These are phyloP conservation scores for Epichloe sibirici DNA, from an alignment of 2,329 filamentous ascomycete genomes.

Conservation along the genomic window DNA sequence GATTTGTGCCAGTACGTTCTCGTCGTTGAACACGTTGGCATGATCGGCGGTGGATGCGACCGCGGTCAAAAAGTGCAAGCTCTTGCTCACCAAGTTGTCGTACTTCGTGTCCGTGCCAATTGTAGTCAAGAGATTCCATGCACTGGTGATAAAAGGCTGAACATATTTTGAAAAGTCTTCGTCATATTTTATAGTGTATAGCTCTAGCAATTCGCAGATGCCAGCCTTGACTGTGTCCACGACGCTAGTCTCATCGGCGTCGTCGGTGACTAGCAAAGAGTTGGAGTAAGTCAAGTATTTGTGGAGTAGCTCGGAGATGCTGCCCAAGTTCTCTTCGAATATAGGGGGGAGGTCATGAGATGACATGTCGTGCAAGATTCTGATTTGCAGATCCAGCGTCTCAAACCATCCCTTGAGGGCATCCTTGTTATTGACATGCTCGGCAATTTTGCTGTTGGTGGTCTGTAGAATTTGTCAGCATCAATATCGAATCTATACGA, in stretches of 20 bases:
- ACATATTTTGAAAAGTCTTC: conserved; percentile 80
- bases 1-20: conserved; percentile 68
- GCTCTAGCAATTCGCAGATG: conserved; percentile 80
- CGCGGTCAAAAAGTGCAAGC: conserved; percentile 85
- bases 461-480: conserved; percentile 28
- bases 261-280: conserved; percentile 66
- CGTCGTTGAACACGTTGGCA: conserved; percentile 73
- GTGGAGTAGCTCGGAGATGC: conserved; percentile 68
- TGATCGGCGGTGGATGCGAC: conserved; percentile 70
- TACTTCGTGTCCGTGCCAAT: conserved; percentile 84
- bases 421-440: conserved; percentile 63
- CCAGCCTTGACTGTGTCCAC: conserved; percentile 83
- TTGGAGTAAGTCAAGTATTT: conserved; percentile 92
- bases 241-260: conserved; percentile 78
- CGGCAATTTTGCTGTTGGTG: conserved; percentile 59
- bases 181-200: conserved; percentile 91
- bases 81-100: conserved; percentile 87
- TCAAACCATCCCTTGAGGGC: conserved; percentile 68
- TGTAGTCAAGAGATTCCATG: conserved; percentile 81
- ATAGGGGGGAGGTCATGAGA: conserved; percentile 90
- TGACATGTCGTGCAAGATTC: conserved; percentile 93
- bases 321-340: conserved; percentile 77
- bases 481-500: conserved; percentile 3
- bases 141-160: conserved; percentile 74
- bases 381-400: conserved; percentile 77